Base-by-base conservation (phyloP, 1,284 basidiomycete species). In the Phylloboletellus chloephorus region DNA sequence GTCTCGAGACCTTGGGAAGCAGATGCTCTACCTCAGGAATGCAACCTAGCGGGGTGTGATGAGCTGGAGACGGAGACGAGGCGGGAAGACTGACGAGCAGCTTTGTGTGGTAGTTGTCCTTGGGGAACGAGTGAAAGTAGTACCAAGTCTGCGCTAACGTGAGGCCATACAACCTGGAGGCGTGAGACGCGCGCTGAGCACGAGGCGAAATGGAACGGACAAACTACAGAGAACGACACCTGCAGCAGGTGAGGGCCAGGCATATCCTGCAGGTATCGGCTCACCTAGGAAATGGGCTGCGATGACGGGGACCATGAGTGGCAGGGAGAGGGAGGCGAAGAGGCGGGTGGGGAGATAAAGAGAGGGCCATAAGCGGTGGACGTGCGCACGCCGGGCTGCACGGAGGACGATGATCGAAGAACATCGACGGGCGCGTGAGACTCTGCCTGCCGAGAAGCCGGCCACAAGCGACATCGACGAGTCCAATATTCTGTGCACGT, bases 111-210 rank as follows among this genome's bases (percentile, higher is more conserved):
- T 7, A 37, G 15, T 43, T 52, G 37, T 60, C 60, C 8, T 58
- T 50, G 7, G 56, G 56, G 34, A 52, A 60, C 15, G 57, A 52
- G 13, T 43, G 37, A 24, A 61, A 60, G 40, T 60, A 60, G 24
- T 60, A 61, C 54, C 58, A 60, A n/a, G 56, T 64, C 36, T 60
- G 58, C 3, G 49, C 50, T 38, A 60, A 37, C 9, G 57, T 63
- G 42, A 61, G 37, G 31, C 58, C 58, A 28, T 63, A 60, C 36
- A 60, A 37, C 49, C 61, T 60, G 17, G 10, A 2, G 2, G 5
- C 21, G 39, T 53, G 32, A 41, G 26, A n/a, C 6, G 16, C 9
- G 2, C 3, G 17, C 21, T 6, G 15, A 20, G 22, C 19, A 23
- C 5, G 6, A 12, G 34, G 26, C 7, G 39, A 20, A 9, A 8